phyloP scores from a whole-genome alignment of 352 stramenopile species.

The Globisporangium nagaii region DNA sequence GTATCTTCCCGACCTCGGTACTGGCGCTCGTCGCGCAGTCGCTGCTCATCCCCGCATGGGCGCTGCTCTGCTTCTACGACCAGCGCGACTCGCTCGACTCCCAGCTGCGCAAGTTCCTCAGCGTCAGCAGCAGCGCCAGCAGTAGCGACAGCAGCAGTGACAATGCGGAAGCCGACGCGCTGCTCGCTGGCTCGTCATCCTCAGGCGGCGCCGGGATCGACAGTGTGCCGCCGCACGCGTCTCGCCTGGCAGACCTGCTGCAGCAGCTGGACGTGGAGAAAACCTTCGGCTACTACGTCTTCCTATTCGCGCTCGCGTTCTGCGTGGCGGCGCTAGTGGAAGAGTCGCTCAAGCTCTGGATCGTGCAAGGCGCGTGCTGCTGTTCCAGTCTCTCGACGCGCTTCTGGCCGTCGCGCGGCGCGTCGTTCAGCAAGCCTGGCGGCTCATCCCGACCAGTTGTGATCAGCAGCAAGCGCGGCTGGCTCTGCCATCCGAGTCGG shows the following conservation, averaged over 20 bases:
- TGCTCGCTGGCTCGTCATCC: not conserved
- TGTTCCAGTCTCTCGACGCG: constrained; percentile 4
- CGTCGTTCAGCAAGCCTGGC: too few species aligned
- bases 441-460: not conserved
- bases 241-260: constrained; percentile 36
- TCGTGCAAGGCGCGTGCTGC: constrained; percentile 51
- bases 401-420: constrained; percentile 10
- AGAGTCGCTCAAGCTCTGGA: constrained; percentile 62
- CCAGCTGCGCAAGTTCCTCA: constrained; percentile 34
- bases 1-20: constrained; percentile 31
- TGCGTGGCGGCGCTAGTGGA: constrained; percentile 59
- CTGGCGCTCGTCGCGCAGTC: constrained; percentile 37
- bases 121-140: not conserved
- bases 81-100: constrained; percentile 33
- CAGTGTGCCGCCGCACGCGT: constrained; percentile 9
- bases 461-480: constrained; percentile 16
- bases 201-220: not conserved
- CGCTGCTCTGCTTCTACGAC: constrained; percentile 50
- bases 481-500: constrained; percentile 44
- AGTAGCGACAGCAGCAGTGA: not conserved
- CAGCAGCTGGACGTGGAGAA: constrained; percentile 46
- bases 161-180: not conserved
- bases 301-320: constrained; percentile 45
- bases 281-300: constrained; percentile 56
- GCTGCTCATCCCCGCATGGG: constrained; percentile 31